Conservation (phyloP, 2,329 filamentous ascomycete genomes). For the Aspergillus piperis region DNA sequence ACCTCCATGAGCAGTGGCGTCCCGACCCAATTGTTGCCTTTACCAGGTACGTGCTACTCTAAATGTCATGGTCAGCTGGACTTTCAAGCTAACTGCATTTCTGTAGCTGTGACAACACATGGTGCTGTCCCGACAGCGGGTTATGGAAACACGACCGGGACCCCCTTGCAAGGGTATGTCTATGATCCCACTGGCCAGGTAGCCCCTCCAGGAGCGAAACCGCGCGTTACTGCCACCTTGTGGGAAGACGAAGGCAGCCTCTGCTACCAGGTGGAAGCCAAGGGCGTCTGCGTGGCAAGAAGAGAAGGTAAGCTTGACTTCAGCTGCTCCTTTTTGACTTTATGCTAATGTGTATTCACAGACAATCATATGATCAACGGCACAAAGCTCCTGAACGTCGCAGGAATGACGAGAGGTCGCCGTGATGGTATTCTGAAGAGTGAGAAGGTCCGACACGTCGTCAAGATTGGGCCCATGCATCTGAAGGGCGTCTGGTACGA, state of each 20-base stretch:
- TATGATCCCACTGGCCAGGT: slow-evolving; percentile 92
- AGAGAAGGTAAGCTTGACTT: slow-evolving; percentile 70
- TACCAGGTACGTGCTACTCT: slow-evolving; percentile 50
- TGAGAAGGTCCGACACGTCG: slow-evolving; percentile 93
- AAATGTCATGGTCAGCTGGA: background rate
- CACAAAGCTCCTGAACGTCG: slow-evolving; percentile 94
- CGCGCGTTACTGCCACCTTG: slow-evolving; percentile 88
- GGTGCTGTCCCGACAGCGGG: slow-evolving; percentile 37
- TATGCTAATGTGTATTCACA: slow-evolving; percentile 37
- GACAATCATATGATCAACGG: slow-evolving; percentile 99
- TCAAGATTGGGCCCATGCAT: slow-evolving; percentile 99
- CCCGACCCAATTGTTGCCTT: slow-evolving; percentile 70
- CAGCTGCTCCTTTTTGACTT: background rate
- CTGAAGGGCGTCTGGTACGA: slow-evolving; percentile 94
- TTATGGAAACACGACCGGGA: slow-evolving; percentile 42
- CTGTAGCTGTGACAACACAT: slow-evolving; percentile 39
- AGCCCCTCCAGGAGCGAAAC: slow-evolving; percentile 92
- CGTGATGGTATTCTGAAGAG: slow-evolving; percentile 97
- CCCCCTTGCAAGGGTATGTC: slow-evolving; percentile 49
- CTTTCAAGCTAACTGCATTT: slow-evolving; percentile 10
- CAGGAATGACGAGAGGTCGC: slow-evolving; percentile 94
- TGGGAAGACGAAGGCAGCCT: slow-evolving; percentile 98
- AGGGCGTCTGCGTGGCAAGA: slow-evolving; percentile 91
- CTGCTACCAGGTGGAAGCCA: slow-evolving; percentile 96
- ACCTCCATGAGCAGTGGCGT: slow-evolving; percentile 67